Evolutionary conservation across 345 rosid genomes (phyloP), one percentile per base, ranked within the genome.

Genomic region (Populus davidiana): DNA sequence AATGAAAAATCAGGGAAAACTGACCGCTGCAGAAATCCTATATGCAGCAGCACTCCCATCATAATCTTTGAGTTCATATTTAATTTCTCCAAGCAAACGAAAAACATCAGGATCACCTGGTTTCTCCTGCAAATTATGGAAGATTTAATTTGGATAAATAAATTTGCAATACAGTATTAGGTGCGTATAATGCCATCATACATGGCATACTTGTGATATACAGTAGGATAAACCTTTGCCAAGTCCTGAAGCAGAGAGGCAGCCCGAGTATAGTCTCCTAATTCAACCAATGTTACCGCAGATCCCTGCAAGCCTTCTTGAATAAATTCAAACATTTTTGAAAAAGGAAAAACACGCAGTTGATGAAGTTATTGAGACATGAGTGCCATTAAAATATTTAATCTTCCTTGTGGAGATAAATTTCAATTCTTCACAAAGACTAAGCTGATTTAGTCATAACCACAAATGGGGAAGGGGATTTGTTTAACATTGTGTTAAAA

Each of bases 71-170:
- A 95, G 97, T 82, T 90, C 91, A 83, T 83, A 93, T 84, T 93
- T 95, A 70, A 92, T 92, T 84, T 95, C 98, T 75, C 97, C 99
- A 76, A 93, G 93, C 93, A 95, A 90, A 80, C 91, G 90, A 54
- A 88, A 90, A 70, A 91, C 96, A 62, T 92, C 94, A 75, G 96
- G 93, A 82, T 92, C 97, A 38, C 76, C 84, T 72, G 92, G 89
- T 81, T 91, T 93, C 78, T 82, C 96, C 99, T 95, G 84, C 73
- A 80, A 79, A 84, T 69, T 67, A 83, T 82, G 64, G 75, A 79
- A 61, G 49, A 72, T 29, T 47, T 83, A 72, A 63, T 20, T 66
- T 64, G 56, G 70, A 83, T 79, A 74, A 43, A 77, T 77, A 43
- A 81, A 63, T 74, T 80, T 31, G 69, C 63, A 41, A 75, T 69